Conservation (phyloP, 1,139 yeast species). For the Pichia sp. region DNA sequence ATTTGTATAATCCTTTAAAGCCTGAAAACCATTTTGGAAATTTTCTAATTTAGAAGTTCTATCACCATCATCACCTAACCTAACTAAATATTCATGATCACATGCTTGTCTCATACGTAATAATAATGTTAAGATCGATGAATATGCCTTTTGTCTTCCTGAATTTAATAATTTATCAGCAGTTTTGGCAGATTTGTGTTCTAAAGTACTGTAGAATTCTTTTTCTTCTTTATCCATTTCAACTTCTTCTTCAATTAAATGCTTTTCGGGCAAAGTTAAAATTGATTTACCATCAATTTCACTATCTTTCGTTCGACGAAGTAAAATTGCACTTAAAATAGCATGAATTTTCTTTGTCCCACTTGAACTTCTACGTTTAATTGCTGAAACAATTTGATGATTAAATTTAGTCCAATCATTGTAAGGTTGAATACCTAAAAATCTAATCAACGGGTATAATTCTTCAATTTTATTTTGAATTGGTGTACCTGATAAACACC, state of each 20-base stretch:
- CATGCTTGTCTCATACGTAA: conserved; percentile 86
- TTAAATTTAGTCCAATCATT: conserved; percentile 52
- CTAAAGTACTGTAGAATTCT: conserved; percentile 52
- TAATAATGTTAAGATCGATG: conserved; percentile 64
- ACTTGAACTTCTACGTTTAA: conserved; percentile 38
- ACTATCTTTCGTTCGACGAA: conserved; percentile 73
- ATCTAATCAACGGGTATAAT: conserved; percentile 67
- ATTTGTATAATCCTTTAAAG: conserved; percentile 13
- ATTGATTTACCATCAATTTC: conserved; percentile 76
- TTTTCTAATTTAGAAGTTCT: conserved; percentile 16
- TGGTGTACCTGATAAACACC: conserved; percentile 93
- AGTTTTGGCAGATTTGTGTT: conserved; percentile 47
- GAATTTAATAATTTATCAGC: conserved; percentile 48
- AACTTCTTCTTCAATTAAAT: conserved; percentile 41
- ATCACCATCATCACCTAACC: conserved; percentile 45
- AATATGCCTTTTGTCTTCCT: conserved; percentile 23
- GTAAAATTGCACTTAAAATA: conserved; percentile 64
- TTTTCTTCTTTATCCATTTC: conserved; percentile 48
- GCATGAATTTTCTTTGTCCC: conserved; percentile 39
- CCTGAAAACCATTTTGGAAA: conserved; percentile 18
- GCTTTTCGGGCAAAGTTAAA: conserved; percentile 63
- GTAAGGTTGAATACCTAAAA: conserved; percentile 64
- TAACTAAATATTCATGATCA: conserved; percentile 73
- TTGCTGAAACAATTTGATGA: conserved; percentile 52
- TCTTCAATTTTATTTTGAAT: conserved; percentile 84